phyloP scores from a whole-genome alignment of 2,329 filamentous ascomycete genomes.

The Geosmithia putterillii region DNA sequence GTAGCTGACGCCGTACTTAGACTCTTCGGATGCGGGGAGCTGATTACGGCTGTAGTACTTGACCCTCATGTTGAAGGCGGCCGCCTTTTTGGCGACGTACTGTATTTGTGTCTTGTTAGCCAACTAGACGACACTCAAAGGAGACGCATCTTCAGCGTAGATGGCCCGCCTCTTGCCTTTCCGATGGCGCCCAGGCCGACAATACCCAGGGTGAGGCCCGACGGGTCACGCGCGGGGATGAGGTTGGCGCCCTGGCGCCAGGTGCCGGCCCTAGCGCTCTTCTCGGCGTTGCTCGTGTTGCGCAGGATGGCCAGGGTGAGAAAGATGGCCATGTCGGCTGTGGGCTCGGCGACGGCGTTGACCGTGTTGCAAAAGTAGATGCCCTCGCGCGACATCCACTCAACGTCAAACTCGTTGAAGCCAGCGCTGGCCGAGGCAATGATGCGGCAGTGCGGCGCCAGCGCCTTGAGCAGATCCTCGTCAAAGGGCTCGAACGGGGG shows the following conservation, averaged over 20 bases:
- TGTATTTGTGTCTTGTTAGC: conserved; percentile 6
- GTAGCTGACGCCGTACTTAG: conserved; percentile 19
- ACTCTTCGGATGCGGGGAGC: conserved; percentile 17
- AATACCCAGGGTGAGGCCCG: conserved; percentile 27
- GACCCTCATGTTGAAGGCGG: conserved; percentile 25
- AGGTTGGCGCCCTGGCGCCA: conserved; percentile 17
- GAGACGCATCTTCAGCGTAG: no score
- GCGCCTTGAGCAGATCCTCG: conserved; percentile 21
- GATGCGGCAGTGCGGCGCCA: conserved; percentile 27
- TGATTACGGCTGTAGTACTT: conserved; percentile 25
- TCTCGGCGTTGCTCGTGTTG: conserved; percentile 26
- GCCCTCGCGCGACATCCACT: conserved; percentile 24
- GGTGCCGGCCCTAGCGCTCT: conserved; percentile 16
- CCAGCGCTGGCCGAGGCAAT: conserved; percentile 31
- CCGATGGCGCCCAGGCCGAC: conserved; percentile 32
- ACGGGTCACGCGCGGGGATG: conserved; percentile 23
- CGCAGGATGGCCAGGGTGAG: conserved; percentile 21
- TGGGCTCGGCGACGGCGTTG: conserved; percentile 38
- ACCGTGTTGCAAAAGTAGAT: conserved; percentile 41
- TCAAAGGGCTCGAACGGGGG: conserved; percentile 35
- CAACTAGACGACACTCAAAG: no score
- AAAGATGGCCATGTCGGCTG: conserved; percentile 30
- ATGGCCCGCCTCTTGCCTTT: conserved; percentile 6
- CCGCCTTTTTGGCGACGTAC: conserved; percentile 23
- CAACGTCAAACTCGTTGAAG: conserved; percentile 31